A percentile compares a stretch with the other conserved stretches of the same genome.
Conservation (phyloP, 164 flowering plant species). For the Macadamia tetraphylla region DNA sequence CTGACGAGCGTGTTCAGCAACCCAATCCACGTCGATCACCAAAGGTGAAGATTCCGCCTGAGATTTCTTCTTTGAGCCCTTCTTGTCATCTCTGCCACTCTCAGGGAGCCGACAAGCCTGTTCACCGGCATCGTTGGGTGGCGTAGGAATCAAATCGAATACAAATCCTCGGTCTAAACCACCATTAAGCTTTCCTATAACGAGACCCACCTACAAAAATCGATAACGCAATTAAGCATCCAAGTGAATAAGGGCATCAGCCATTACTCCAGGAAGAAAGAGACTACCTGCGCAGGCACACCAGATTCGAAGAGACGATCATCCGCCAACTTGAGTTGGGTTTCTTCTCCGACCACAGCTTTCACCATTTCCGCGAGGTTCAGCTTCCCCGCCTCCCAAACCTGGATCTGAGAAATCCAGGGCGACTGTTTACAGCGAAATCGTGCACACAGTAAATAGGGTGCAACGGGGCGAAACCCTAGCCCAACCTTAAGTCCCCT, state of each 20-base stretch:
- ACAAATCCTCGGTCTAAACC: conserved; percentile 63
- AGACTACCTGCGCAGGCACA: conserved; percentile 46
- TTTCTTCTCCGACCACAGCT: conserved; percentile 75
- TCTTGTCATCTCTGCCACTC: conserved; percentile 33
- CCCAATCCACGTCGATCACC: conserved; percentile 74
- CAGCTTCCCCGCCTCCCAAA: too few relatives aligned
- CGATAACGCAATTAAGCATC: not conserved
- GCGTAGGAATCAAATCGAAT: conserved; percentile 74
- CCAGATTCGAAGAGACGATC: conserved; percentile 56
- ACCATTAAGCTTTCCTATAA: conserved; percentile 64
- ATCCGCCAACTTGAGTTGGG: conserved; percentile 51
- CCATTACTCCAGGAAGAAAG: conserved; percentile 1
- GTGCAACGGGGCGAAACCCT: too few relatives aligned
- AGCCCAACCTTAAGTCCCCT: too few relatives aligned
- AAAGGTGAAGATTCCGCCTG: conserved; percentile 34
- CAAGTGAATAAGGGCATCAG: not conserved
- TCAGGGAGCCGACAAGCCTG: conserved; percentile 56
- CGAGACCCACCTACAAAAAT: conserved; percentile 65
- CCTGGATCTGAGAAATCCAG: too few relatives aligned
- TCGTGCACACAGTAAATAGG: too few relatives aligned
- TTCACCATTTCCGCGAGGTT: conserved; percentile 48
- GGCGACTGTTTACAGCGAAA: too few relatives aligned
- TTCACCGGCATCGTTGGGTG: conserved; percentile 67
- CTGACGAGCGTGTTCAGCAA: conserved; percentile 91
- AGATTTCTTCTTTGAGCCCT: conserved; percentile 50